Evolutionary conservation across 495 filamentous ascomycete species (phyloP).

Genomic region (Evernia prunastri): DNA sequence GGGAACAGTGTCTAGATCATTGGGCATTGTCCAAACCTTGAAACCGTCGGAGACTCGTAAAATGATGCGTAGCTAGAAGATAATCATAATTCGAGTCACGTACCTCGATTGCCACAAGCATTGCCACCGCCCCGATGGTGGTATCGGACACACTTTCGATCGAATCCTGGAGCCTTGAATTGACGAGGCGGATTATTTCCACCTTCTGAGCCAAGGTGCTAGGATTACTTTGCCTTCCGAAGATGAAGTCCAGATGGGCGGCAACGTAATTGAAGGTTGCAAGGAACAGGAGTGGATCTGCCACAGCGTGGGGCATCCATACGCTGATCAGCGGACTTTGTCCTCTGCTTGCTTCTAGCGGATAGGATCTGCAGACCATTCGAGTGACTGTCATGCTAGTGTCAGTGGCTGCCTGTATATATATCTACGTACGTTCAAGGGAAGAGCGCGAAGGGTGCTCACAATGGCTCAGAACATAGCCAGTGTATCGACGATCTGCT

Average conservation of each 20-base stretch:
- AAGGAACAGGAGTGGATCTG: constrained; percentile 11
- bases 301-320: constrained; percentile 6
- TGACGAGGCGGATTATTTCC: constrained; percentile 11
- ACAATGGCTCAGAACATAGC: constrained; percentile 4
- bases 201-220: constrained; percentile 4
- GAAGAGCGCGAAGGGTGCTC: neutral
- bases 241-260: constrained; percentile 11
- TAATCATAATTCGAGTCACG: neutral
- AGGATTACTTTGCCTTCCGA: neutral
- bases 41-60: neutral
- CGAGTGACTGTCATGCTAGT: neutral
- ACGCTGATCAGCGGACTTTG: neutral
- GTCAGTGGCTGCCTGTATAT: neutral
- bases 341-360: neutral
- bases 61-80: neutral
- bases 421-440: too few relatives aligned
- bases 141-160: neutral
- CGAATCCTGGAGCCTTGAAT: constrained; percentile 2
- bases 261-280: constrained; percentile 14
- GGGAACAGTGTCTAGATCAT: neutral
- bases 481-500: neutral
- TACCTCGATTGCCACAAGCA: constrained; percentile 13
- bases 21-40: neutral
- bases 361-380: neutral
- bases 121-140: constrained; percentile 14